These are phyloP conservation scores for Sporisorium iseilematis-ciliati DNA, from an alignment of 1,284 basidiomycete genomes.

Conservation along the genomic window DNA sequence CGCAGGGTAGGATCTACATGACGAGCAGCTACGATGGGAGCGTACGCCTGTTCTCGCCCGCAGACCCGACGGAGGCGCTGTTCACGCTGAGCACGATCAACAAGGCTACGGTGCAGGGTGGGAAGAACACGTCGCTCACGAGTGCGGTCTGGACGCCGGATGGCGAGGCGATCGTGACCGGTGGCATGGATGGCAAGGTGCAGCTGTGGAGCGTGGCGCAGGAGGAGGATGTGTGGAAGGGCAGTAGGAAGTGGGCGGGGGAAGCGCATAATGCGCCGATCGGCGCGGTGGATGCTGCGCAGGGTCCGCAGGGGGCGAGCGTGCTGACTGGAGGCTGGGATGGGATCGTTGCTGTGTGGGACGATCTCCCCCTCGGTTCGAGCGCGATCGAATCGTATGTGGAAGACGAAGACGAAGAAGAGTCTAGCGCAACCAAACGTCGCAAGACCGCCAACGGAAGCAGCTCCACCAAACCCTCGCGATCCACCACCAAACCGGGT, in stretches of 20 bases:
- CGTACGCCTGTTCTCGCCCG: conserved; percentile 59
- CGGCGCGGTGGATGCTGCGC: conserved; percentile 37
- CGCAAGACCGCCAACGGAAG: conserved; percentile 28
- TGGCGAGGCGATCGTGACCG: conserved; percentile 75
- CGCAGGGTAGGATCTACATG: conserved; percentile 60
- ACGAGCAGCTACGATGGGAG: conserved; percentile 69
- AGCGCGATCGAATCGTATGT: conserved; percentile 8
- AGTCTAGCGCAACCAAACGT: conserved; percentile 33
- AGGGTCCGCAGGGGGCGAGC: conserved; percentile 20
- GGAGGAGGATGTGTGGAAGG: conserved; percentile 30
- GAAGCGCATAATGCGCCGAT: conserved; percentile 54
- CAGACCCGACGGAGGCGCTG: conserved; percentile 40
- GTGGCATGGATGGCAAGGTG: conserved; percentile 82
- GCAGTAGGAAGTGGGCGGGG: conserved; percentile 26
- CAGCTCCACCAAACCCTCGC: conserved; percentile 8
- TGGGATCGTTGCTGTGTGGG: conserved; percentile 63
- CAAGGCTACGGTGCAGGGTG: conserved; percentile 36
- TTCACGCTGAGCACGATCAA: conserved; percentile 57
- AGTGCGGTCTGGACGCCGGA: conserved; percentile 76
- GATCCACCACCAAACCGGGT: conserved; percentile 9
- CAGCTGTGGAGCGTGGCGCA: conserved; percentile 57
- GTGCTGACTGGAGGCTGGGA: conserved; percentile 63
- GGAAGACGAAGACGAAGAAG: conserved; percentile 21
- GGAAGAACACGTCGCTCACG: conserved; percentile 75
- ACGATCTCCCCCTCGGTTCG: conserved; percentile 19